phyloP scores from a whole-genome alignment of 2,329 filamentous ascomycete genomes.

The Fusarium sp. region DNA sequence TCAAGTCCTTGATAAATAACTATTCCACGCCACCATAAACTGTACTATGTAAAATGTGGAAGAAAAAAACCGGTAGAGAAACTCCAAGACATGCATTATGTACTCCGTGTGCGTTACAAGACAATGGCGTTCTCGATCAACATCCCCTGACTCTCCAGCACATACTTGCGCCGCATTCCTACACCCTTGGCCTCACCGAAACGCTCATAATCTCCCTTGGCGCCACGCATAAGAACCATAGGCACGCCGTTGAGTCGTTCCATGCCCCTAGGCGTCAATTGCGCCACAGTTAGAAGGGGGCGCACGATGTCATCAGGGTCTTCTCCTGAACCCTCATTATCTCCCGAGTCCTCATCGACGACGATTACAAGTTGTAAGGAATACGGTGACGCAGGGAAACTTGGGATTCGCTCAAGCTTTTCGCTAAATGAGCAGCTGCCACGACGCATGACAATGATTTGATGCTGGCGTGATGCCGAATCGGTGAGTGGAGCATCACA shows the following conservation, averaged over 20 bases:
- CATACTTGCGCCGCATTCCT: constrained; percentile 83
- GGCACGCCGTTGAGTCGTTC: constrained; percentile 80
- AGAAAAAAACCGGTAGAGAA: constrained; percentile 29
- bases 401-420: constrained; percentile 89
- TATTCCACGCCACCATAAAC: constrained; percentile 9
- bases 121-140: constrained; percentile 85
- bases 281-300: constrained; percentile 82
- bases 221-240: constrained; percentile 86
- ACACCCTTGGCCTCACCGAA: constrained; percentile 76
- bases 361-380: constrained; percentile 87
- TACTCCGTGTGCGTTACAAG: constrained; percentile 47
- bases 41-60: constrained; percentile 9
- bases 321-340: constrained; percentile 54
- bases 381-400: constrained; percentile 72
- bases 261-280: constrained; percentile 79
- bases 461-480: constrained; percentile 69
- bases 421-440: constrained; percentile 88
- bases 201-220: constrained; percentile 71
- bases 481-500: constrained; percentile 73
- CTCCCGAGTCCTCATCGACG: constrained; percentile 68
- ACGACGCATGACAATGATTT: constrained; percentile 85
- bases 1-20: constrained; percentile 3
- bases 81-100: constrained; percentile 46
- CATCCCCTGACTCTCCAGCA: constrained; percentile 84
- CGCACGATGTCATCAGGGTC: constrained; percentile 56